These are phyloP conservation scores for Colletotrichum viniferum DNA, from an alignment of 2,329 filamentous ascomycete species.

Conservation along the genomic window DNA sequence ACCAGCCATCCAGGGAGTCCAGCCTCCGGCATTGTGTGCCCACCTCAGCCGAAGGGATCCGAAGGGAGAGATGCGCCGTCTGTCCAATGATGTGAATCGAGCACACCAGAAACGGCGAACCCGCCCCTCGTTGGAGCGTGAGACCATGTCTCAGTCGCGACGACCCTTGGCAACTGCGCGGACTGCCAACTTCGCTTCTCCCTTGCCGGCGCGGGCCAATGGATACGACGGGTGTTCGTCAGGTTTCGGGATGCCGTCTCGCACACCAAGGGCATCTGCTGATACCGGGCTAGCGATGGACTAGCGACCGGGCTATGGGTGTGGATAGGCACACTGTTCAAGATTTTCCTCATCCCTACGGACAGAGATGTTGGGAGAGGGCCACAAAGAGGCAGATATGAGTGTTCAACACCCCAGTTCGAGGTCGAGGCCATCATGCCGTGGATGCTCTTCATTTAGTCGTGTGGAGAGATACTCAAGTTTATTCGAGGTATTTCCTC, in stretches of 20 bases:
- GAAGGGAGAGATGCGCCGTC: neutral
- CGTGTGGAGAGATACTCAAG: neutral
- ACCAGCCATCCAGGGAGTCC: constrained; percentile 15
- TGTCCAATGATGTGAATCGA: neutral
- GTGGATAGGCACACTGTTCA: neutral
- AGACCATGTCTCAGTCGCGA: constrained; percentile 10
- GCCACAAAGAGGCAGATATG: neutral
- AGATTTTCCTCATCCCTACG: constrained; percentile 1
- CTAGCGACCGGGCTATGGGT: constrained; percentile 4
- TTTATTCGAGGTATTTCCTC: neutral
- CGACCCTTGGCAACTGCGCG: neutral
- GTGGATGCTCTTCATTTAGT: neutral
- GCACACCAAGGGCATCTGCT: constrained; percentile 1
- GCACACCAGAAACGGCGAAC: neutral
- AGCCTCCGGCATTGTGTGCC: neutral
- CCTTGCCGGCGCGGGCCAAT: constrained; percentile 12
- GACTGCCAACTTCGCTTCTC: neutral
- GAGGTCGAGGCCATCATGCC: neutral
- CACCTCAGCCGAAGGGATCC: constrained; percentile 4
- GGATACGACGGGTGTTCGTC: neutral
- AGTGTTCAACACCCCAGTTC: neutral
- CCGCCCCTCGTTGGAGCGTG: constrained; percentile 10
- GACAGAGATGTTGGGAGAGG: neutral
- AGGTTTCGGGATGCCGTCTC: neutral
- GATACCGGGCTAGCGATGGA: constrained; percentile 12